These are phyloP conservation scores for Stellera chamaejasme DNA, from an alignment of 345 rosid species.

Conservation along the genomic window DNA sequence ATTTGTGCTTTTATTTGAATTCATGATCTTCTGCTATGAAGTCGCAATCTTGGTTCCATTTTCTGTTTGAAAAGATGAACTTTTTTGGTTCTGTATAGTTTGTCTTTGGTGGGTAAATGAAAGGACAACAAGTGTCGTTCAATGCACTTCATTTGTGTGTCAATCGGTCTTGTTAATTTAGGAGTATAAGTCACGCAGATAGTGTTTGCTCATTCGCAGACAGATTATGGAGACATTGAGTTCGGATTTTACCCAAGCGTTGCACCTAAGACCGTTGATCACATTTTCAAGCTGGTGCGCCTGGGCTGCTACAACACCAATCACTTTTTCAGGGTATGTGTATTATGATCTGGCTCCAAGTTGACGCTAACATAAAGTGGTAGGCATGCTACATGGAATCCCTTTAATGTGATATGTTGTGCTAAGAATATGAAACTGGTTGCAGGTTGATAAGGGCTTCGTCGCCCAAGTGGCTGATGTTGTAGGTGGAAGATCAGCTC, in stretches of 20 bases:
- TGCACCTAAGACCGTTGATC: conserved; percentile 90
- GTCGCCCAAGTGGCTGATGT: conserved; percentile 99
- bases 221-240: conserved; percentile 79
- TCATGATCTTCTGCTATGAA: neutral
- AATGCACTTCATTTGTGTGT: neutral
- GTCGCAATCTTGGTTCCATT: neutral
- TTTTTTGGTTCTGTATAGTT: neutral
- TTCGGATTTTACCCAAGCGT: conserved; percentile 81
- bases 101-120: neutral
- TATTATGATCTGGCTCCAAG: neutral
- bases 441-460: conserved; percentile 89
- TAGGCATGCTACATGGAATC: neutral
- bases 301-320: conserved; percentile 88
- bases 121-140: neutral
- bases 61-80: neutral
- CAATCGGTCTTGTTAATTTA: neutral
- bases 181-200: neutral
- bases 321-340: conserved; percentile 83
- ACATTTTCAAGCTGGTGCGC: conserved; percentile 85
- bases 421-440: neutral
- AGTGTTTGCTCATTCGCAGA: conserved; percentile 33
- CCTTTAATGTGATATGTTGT: conserved; percentile 1
- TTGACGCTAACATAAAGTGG: neutral
- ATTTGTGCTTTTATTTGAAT: neutral
- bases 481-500: conserved; percentile 62